Evolutionary conservation across 2,329 filamentous ascomycete species (phyloP), one percentile per base, ranked within the genome.

Genomic region (Ceratocystis cubensis): DNA sequence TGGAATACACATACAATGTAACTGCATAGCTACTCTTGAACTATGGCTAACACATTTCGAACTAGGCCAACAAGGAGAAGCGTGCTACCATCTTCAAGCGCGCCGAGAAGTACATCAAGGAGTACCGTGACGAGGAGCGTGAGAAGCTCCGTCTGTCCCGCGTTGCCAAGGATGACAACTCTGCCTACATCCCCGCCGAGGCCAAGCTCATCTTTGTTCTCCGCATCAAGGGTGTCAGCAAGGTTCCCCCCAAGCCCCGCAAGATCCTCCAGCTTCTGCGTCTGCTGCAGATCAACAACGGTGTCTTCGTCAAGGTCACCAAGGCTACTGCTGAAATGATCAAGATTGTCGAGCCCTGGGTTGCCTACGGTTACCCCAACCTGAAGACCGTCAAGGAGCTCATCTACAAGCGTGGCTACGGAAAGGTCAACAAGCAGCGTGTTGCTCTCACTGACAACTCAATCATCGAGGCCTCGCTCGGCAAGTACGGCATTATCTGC

Each of bases 171-270:
- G 84, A 90, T 80, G 87, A 90, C 76, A 93, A 93, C 79, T 89
- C 85, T 78, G 94, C 93, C 85, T 94, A 95, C 81, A 88, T 99
- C 73, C 88, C 91, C 71, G 92, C 90, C 71, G 91, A 99, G 86
- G 82, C 89, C 77, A 96, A 96, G 83, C 84, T 99, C 76, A 91
- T 93, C 82, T 99, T 99, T 79, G 87, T 99, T 75, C 82, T 97
- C 80, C 93, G 94, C 79, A 99, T 99, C 86, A 99, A 99, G 91
- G 94, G 93, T 96, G 97, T 99, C 91, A 97, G 97, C 90, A 99
- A 99, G 89, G 97, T 99, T 75, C 87, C 95, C 78, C 94, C 94
- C 75, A 97, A 99, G 89, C 95, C 95, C 81, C 92, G 94, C 85
- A 99, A 99, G 88, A 97, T 96, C 77, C 87, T 99, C 75, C 94